These are phyloP conservation scores for Pseudocercospora musae DNA, from an alignment of 2,329 filamentous ascomycete species.

Conservation along the genomic window DNA sequence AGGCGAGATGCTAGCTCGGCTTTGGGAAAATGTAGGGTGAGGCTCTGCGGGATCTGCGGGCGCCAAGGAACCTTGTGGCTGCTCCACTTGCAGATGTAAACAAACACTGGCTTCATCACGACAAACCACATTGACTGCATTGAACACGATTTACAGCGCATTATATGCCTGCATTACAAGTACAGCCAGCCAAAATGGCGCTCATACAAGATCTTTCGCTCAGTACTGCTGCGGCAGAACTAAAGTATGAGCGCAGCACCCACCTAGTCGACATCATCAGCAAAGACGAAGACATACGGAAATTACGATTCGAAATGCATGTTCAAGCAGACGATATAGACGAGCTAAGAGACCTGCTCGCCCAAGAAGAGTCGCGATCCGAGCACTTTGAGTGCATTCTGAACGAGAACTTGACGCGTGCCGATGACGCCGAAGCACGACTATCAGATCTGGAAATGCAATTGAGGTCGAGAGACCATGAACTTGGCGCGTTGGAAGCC, in stretches of 20 bases:
- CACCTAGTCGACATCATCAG: constrained; percentile 65
- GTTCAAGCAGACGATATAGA: constrained; percentile 74
- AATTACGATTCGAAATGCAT: constrained; percentile 65
- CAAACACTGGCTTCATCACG: neutral
- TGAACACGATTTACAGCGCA: constrained; percentile 1
- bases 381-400: constrained; percentile 52
- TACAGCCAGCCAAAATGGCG: constrained; percentile 22
- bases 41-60: neutral
- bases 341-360: constrained; percentile 61
- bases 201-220: constrained; percentile 48
- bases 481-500: constrained; percentile 60
- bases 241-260: constrained; percentile 64
- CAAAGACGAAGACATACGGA: constrained; percentile 71
- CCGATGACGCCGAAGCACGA: constrained; percentile 47
- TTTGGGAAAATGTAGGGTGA: neutral
- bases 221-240: constrained; percentile 58
- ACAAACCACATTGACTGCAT: neutral
- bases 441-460: constrained; percentile 49
- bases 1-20: neutral
- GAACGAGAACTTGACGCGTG: constrained; percentile 46
- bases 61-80: neutral
- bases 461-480: constrained; percentile 50
- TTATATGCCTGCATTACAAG: constrained; percentile 14
- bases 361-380: constrained; percentile 58
- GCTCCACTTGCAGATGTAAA: neutral